These are phyloP conservation scores for Trichosporon asahii DNA, from an alignment of 1,284 basidiomycete genomes.

Conservation along the genomic window DNA sequence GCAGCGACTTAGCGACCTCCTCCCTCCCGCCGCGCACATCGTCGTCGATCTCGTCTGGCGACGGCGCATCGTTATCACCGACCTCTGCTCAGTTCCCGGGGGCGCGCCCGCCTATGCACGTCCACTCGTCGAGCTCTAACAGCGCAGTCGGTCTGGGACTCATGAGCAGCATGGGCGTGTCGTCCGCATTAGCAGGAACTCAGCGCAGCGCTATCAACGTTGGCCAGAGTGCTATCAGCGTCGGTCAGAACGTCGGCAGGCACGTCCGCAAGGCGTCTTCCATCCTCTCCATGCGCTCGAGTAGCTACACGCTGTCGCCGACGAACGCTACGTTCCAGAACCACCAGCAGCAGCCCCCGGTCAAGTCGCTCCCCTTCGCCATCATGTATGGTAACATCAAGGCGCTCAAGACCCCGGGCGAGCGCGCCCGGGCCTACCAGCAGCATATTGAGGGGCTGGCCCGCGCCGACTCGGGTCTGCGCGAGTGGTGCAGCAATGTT, in stretches of 20 bases:
- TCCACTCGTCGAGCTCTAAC: conserved; percentile 1
- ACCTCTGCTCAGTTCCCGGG: background rate
- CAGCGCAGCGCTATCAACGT: background rate
- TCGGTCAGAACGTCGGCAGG: conserved; percentile 9
- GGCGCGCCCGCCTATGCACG: background rate
- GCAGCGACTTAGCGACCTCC: conserved; percentile 25
- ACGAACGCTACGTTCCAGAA: conserved; percentile 12
- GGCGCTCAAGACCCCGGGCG: conserved; percentile 60
- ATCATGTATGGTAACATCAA: conserved; percentile 71
- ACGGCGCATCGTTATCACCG: conserved; percentile 13
- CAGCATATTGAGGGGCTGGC: conserved; percentile 78
- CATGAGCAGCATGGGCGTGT: conserved; percentile 8
- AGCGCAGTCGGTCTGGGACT: conserved; percentile 3
- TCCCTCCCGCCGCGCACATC: conserved; percentile 49
- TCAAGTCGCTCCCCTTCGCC: conserved; percentile 61
- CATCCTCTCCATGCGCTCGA: conserved; percentile 31
- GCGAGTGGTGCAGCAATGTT: conserved; percentile 66
- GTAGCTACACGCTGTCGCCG: conserved; percentile 22
- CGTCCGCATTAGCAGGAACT: background rate
- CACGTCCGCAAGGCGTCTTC: conserved; percentile 33
- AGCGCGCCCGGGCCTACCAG: conserved; percentile 73
- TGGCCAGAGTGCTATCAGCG: background rate
- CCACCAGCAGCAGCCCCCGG: conserved; percentile 24
- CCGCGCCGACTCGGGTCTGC: conserved; percentile 70
- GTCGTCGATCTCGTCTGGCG: conserved; percentile 9